Percentiles rank a stretch among this genome's conserved stretches.
Conservation (phyloP, 352 stramenopile genomes). For the Pythium catenulatum region DNA sequence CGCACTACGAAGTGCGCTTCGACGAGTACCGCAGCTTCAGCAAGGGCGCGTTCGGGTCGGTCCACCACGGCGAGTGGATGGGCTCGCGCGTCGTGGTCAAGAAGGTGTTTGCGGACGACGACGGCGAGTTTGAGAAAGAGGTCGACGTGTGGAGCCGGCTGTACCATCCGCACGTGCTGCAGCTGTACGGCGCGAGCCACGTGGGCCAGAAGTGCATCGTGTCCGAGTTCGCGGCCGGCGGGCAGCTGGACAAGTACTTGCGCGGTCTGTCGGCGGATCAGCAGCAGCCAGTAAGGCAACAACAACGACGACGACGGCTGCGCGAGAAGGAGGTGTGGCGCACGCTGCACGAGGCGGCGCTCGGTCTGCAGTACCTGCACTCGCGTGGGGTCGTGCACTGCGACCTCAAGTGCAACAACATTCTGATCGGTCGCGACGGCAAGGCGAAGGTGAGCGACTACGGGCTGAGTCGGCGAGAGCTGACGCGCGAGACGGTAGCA, state of each 20-base stretch:
- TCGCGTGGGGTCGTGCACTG: constrained; percentile 61
- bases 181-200: constrained; percentile 68
- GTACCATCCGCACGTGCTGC: constrained; percentile 63
- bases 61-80: constrained; percentile 63
- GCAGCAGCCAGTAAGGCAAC: no score
- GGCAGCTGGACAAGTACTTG: constrained; percentile 71
- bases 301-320: neutral
- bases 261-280: no score
- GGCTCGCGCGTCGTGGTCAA: constrained; percentile 65
- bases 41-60: constrained; percentile 53
- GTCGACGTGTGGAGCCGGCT: constrained; percentile 64
- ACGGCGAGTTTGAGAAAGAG: constrained; percentile 57
- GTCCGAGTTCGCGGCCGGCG: constrained; percentile 65
- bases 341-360: constrained; percentile 64
- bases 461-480: no score
- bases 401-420: constrained; percentile 48
- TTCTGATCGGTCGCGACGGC: constrained; percentile 58
- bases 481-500: no score
- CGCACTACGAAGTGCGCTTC: constrained; percentile 23
- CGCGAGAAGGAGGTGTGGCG: constrained; percentile 44
- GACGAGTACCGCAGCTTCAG: constrained; percentile 32
- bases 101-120: constrained; percentile 26
- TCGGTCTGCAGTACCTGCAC: constrained; percentile 87
- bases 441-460: constrained; percentile 40
- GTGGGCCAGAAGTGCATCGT: constrained; percentile 66